Evolutionary conservation across 352 stramenopile genomes (phyloP).

Genomic region (Phytophthora cryptogea): DNA sequence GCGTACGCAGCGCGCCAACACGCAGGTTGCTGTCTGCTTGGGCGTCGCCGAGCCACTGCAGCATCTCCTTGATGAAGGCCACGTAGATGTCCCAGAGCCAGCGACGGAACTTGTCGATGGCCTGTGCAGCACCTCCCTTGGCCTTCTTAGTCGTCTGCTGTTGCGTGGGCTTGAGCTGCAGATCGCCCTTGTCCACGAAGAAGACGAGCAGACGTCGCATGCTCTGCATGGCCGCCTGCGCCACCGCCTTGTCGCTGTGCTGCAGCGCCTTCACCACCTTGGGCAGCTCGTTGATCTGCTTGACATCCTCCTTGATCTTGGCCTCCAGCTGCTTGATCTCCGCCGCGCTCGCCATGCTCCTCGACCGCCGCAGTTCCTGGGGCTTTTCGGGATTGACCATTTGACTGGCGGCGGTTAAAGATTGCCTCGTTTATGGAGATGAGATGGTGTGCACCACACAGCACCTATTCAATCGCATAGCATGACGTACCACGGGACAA

Average conservation of each 20-base stretch:
- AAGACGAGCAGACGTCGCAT: conserved; percentile 80
- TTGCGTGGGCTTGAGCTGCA: conserved; percentile 37
- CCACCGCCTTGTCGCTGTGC: conserved; percentile 70
- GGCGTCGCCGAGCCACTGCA: conserved; percentile 64
- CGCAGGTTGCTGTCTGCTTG: conserved; percentile 69
- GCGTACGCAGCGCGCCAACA: conserved; percentile 79
- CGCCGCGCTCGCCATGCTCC: conserved; percentile 55
- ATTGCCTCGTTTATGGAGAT: background rate
- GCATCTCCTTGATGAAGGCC: conserved; percentile 83
- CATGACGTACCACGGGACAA: background rate
- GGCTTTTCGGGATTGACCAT: conserved; percentile 29
- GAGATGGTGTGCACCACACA: background rate
- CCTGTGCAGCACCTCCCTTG: conserved; percentile 43
- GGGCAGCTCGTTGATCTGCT: conserved; percentile 82
- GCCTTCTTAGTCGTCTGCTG: conserved; percentile 48
- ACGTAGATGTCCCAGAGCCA: conserved; percentile 88
- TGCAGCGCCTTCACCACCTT: conserved; percentile 80
- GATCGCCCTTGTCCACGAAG: conserved; percentile 84
- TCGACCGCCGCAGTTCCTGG: conserved; percentile 1
- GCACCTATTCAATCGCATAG: background rate
- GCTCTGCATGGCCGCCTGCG: conserved; percentile 79
- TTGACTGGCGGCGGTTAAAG: conserved; percentile 21
- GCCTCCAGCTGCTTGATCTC: conserved; percentile 89
- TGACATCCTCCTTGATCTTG: conserved; percentile 87
- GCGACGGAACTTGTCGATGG: conserved; percentile 75